Evolutionary conservation across 2,329 filamentous ascomycete genomes (phyloP).

Genomic region (Pyrenophora graminea): DNA sequence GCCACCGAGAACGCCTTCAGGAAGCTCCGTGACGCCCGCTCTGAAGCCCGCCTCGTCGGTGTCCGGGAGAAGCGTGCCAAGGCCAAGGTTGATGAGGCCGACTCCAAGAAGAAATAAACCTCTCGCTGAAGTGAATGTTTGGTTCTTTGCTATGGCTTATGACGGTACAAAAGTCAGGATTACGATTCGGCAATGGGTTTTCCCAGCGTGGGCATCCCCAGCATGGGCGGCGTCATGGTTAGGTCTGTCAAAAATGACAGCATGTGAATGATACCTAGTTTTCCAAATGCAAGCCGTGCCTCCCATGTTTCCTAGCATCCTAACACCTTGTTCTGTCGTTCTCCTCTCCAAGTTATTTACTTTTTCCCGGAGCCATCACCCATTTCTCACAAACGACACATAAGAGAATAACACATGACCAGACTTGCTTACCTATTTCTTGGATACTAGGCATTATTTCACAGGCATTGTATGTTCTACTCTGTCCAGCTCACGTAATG

Average conservation of each 20-base stretch:
- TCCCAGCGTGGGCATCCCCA: conserved; percentile 39
- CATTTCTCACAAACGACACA: too few species aligned
- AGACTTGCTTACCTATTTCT: too few species aligned
- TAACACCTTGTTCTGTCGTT: too few species aligned
- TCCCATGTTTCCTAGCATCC: conserved; percentile 9
- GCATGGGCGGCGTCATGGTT: conserved; percentile 47
- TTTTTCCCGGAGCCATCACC: too few species aligned
- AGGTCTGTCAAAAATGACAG: conserved; percentile 40
- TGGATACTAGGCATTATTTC: too few species aligned
- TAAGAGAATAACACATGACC: too few species aligned
- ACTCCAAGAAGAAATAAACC: conserved; percentile 77
- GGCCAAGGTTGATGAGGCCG: conserved; percentile 83
- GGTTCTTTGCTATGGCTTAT: conserved; percentile 35
- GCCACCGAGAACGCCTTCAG: conserved; percentile 84
- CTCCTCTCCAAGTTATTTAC: too few species aligned
- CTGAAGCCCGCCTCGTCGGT: conserved; percentile 79
- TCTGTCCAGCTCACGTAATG: too few species aligned
- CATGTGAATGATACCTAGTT: conserved; percentile 46
- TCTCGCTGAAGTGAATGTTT: conserved; percentile 19
- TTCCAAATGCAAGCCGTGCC: conserved; percentile 42
- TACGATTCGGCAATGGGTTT: conserved; percentile 35
- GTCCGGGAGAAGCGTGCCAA: conserved; percentile 90
- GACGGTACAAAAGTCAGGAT: conserved; percentile 40
- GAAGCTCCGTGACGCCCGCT: conserved; percentile 81
- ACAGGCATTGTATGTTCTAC: too few species aligned